Evolutionary conservation across 2,329 filamentous ascomycete genomes (phyloP).

Genomic region (Dactylella cylindrospora): DNA sequence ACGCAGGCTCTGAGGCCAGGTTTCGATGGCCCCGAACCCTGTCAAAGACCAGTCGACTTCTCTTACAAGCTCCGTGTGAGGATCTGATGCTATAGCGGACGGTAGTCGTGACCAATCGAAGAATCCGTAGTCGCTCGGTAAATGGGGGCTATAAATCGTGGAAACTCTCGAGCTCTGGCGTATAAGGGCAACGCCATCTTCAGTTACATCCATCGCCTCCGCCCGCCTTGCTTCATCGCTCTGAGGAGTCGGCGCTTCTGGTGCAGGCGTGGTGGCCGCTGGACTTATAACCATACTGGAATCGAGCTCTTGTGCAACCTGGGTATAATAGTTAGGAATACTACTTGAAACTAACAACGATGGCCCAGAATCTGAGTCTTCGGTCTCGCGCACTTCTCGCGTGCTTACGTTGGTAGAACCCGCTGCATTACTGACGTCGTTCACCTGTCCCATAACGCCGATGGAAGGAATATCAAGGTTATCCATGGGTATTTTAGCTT

Average conservation of each 20-base stretch:
- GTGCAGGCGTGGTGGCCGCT: slow-evolving; percentile 5
- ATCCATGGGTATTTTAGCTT: not conserved
- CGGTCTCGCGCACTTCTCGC: not conserved
- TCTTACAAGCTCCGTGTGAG: slow-evolving; percentile 72
- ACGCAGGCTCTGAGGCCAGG: slow-evolving; percentile 70
- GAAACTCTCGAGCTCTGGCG: not conserved
- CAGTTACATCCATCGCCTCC: slow-evolving; percentile 34
- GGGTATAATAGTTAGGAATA: slow-evolving; percentile 24
- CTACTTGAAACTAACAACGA: slow-evolving; percentile 11
- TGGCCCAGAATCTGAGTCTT: slow-evolving; percentile 1
- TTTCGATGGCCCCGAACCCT: slow-evolving; percentile 71
- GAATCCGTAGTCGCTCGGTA: slow-evolving; percentile 52
- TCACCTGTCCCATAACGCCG: slow-evolving; percentile 23
- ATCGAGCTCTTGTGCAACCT: slow-evolving; percentile 28
- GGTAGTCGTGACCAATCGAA: slow-evolving; percentile 82
- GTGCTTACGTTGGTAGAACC: not conserved
- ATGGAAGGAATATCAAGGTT: slow-evolving; percentile 18
- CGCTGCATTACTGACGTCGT: slow-evolving; percentile 8
- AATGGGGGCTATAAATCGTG: slow-evolving; percentile 35
- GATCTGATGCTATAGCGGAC: slow-evolving; percentile 63
- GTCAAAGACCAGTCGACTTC: slow-evolving; percentile 73
- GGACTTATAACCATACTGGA: slow-evolving; percentile 33
- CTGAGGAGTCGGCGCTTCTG: not conserved
- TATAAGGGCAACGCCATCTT: slow-evolving; percentile 1
- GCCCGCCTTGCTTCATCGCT: not conserved